Conservation (phyloP, 805 yeast genomes). For the Yueomyces sinensis region DNA sequence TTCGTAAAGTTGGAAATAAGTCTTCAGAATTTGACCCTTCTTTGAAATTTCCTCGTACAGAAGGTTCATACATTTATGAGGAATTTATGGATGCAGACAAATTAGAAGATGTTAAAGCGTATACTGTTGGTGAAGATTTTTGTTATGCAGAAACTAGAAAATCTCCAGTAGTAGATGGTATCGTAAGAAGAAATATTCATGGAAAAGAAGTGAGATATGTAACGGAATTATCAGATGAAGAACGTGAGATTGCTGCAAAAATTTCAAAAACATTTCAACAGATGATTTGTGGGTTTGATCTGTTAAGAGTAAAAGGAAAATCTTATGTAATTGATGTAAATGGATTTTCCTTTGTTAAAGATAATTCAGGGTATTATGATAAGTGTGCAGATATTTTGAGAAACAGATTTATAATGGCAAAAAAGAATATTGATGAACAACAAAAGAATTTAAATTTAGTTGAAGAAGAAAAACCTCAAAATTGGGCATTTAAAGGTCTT, state of each 20-base stretch:
- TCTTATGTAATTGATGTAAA: constrained; percentile 94
- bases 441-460: constrained; percentile 25
- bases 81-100: constrained; percentile 96
- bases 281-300: constrained; percentile 93
- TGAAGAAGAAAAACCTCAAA: constrained; percentile 41
- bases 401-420: constrained; percentile 55
- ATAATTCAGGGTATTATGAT: constrained; percentile 76
- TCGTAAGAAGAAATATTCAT: constrained; percentile 90
- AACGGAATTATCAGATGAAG: constrained; percentile 65
- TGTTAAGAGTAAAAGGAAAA: constrained; percentile 75
- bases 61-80: constrained; percentile 87
- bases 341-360: constrained; percentile 96
- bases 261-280: constrained; percentile 73
- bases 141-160: constrained; percentile 98
- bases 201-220: constrained; percentile 93
- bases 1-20: constrained; percentile 93
- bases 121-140: constrained; percentile 80
- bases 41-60: constrained; percentile 60
- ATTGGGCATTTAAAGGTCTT: constrained; percentile 93
- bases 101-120: constrained; percentile 96
- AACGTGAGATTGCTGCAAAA: constrained; percentile 64
- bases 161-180: constrained; percentile 97
- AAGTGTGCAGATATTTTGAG: constrained; percentile 67
- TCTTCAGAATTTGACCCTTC: constrained; percentile 90
- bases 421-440: constrained; percentile 31